Base-by-base conservation (phyloP, 2,329 filamentous ascomycete genomes). In the Dothideomycetes sp. region DNA sequence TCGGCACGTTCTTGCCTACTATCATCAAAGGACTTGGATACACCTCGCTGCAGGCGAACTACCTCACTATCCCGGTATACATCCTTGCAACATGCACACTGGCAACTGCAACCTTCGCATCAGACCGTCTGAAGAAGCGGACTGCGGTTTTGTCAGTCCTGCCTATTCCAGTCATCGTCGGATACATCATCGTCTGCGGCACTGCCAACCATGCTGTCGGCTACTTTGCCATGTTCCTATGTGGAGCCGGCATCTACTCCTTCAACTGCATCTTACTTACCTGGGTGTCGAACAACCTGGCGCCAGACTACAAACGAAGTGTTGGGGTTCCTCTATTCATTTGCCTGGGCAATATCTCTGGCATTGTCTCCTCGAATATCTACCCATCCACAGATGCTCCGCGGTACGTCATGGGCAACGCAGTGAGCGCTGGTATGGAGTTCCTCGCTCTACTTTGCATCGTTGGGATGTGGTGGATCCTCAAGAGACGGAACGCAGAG, bases 41-140 rank as follows among this genome's bases (percentile, higher is more conserved):
- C 27, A 44, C 49, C 24, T 45, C 49, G 3, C 38, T 56, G 5
- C 38, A 52, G 27, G 53, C 48, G 16, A 57, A 60, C 24, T 59
- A 60, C 37, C 42, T 61, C 34, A 60, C 57, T 22, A 59, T 62
- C 22, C 60, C 59, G 2, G 55, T 61, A 0, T 61, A 60, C 33
- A 33, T 56, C 12, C 22, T 57, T 11, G 58, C 39, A 5, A 41
- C 39, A 7, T n/a, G 36, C 3, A 41, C 39, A 10, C 39, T 41
- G 15, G 12, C 24, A 14, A 41, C 22, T 11, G 34, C 39, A 10
- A 41, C 39, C 8, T 36, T 37, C 34, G 31, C 39, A 3, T 41
- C 39, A 14, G 39, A 41, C 19, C 34, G 34, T 8, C 29, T 48
- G 45, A 49, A 51, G 22, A 51, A 50, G 22, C 52, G 59, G 9